phyloP scores from a whole-genome alignment of 2,329 filamentous ascomycete species.

The Aspergillus sp. region DNA sequence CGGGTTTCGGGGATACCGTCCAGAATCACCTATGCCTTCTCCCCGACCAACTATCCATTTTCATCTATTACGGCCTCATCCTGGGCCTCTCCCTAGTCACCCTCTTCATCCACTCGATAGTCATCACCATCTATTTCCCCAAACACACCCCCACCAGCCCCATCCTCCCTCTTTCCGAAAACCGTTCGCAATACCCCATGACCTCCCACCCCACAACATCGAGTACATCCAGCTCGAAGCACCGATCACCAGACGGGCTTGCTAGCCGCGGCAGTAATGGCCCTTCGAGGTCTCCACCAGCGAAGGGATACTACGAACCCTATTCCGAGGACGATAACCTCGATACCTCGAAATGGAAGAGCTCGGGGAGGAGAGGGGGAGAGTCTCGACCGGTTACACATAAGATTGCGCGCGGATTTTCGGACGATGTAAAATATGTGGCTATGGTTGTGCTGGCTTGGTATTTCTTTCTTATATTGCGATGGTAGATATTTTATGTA shows the following conservation, averaged over 20 bases:
- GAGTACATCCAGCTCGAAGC: conserved; percentile 28
- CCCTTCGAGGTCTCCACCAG: conserved; percentile 14
- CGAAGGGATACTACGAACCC: conserved; percentile 14
- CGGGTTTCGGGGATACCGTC: conserved; percentile 50
- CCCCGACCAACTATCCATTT: conserved; percentile 80
- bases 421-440: conserved; percentile 58
- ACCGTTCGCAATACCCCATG: conserved; percentile 17
- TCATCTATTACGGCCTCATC: conserved; percentile 70
- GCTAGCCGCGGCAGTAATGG: conserved; percentile 22
- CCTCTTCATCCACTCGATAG: conserved; percentile 42
- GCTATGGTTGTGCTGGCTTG: conserved; percentile 58
- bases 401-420: conserved; percentile 56
- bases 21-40: conserved; percentile 89
- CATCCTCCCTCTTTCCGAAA: conserved; percentile 26
- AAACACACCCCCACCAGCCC: conserved; percentile 7
- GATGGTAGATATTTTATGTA: conserved; percentile 43
- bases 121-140: conserved; percentile 21
- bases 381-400: conserved; percentile 19
- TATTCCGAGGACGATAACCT: conserved; percentile 18
- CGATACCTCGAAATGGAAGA: conserved; percentile 25
- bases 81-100: conserved; percentile 49
- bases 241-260: conserved; percentile 21
- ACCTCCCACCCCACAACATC: conserved; percentile 18
- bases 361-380: conserved; percentile 14
- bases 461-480: conserved; percentile 64